Conservation (phyloP, 2,329 filamentous ascomycete species). For the Botryotinia calthae region DNA sequence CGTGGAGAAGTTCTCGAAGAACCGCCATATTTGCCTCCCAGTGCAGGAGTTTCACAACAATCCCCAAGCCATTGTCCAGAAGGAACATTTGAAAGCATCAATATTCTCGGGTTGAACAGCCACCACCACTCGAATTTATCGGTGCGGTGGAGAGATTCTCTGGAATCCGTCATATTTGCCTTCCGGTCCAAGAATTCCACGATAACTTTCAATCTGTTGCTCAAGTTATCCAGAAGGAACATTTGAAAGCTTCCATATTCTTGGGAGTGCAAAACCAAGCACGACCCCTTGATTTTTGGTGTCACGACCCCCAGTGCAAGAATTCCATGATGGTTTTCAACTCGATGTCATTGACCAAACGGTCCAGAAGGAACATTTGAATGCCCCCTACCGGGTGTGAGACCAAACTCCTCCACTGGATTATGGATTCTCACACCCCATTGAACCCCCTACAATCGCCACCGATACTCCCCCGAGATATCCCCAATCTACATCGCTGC, state of each 20-base stretch:
- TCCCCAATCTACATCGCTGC: not conserved
- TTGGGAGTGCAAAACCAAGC: not conserved
- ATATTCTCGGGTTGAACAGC: not conserved
- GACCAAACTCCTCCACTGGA: not conserved
- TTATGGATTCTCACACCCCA: not conserved
- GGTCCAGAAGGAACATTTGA: not conserved
- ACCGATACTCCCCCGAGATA: not conserved
- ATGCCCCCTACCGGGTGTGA: not conserved
- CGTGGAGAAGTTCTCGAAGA: not conserved
- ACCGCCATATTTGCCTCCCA: not conserved
- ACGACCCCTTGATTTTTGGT: not conserved
- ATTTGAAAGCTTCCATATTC: not conserved
- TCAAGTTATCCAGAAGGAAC: not conserved
- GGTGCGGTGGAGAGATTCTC: not conserved
- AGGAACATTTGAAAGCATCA: not conserved
- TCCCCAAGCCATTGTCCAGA: not conserved
- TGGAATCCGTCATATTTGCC: not conserved
- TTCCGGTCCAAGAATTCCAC: not conserved
- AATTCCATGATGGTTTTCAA: not conserved
- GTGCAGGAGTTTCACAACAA: not conserved
- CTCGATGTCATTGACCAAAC: not conserved
- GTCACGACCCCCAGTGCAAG: not conserved
- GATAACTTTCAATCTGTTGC: not conserved
- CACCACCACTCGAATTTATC: not conserved
- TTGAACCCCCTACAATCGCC: not conserved